Conservation (phyloP, 1,284 basidiomycete genomes). For the Grifola frondosa region DNA sequence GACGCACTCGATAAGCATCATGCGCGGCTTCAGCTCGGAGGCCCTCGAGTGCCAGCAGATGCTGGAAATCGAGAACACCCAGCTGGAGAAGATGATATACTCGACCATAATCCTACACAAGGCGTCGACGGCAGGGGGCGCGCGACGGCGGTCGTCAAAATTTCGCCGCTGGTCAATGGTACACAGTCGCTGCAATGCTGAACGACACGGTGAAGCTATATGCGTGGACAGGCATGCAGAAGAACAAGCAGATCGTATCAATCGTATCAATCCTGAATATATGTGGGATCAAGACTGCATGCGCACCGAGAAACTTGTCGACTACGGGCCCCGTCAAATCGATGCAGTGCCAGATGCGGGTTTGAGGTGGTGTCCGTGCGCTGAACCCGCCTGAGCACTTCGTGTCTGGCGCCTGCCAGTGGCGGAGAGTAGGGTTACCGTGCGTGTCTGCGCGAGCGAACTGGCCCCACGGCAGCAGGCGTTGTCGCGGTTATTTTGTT, state of each 20-base stretch:
- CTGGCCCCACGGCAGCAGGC: no score
- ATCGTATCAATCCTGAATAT: no score
- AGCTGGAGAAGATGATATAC: slow-evolving; percentile 95
- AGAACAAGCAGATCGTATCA: slow-evolving; percentile 63
- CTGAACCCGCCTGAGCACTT: no score
- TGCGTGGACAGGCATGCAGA: slow-evolving; percentile 53
- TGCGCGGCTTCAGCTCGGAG: slow-evolving; percentile 76
- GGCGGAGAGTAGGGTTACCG: no score
- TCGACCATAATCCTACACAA: slow-evolving; percentile 84
- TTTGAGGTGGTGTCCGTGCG: no score
- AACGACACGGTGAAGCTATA: slow-evolving; percentile 76
- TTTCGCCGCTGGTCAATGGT: slow-evolving; percentile 85
- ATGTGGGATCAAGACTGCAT: no score
- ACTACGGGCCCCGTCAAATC: no score
- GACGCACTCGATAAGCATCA: slow-evolving; percentile 59
- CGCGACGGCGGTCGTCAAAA: slow-evolving; percentile 81
- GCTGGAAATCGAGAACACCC: slow-evolving; percentile 92
- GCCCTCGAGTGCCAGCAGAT: slow-evolving; percentile 95
- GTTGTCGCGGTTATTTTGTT: no score
- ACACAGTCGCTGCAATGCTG: slow-evolving; percentile 69
- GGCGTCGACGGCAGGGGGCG: slow-evolving; percentile 90
- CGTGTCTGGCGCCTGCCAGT: no score
- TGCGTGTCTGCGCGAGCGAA: no score
- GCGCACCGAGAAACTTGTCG: no score
- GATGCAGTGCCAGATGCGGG: no score